phyloP scores from a whole-genome alignment of 2,329 filamentous ascomycete genomes.

The Alternaria hordeiaustralica region DNA sequence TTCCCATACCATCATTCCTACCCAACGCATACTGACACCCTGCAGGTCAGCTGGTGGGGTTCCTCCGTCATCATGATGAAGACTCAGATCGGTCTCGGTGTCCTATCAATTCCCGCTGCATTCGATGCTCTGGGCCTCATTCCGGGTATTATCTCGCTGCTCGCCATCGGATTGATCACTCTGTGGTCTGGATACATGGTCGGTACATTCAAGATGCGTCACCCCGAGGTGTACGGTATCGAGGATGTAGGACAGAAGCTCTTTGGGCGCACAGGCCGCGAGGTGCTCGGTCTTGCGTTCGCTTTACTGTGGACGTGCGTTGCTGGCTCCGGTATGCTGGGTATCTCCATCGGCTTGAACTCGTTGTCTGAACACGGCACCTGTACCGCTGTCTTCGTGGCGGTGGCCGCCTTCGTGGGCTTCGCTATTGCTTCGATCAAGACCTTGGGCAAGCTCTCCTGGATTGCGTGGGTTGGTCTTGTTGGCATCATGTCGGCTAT shows the following conservation, averaged over 20 bases:
- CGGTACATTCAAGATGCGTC: conserved; percentile 61
- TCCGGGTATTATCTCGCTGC: conserved; percentile 56
- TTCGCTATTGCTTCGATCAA: conserved; percentile 55
- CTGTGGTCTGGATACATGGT: conserved; percentile 59
- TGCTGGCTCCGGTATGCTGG: conserved; percentile 72
- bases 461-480: conserved; percentile 35
- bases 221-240: conserved; percentile 64
- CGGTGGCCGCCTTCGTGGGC: conserved; percentile 65
- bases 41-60: conserved; percentile 35
- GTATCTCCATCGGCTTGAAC: conserved; percentile 40
- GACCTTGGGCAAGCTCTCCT: conserved; percentile 30
- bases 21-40: conserved; percentile 1
- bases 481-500: conserved; percentile 29
- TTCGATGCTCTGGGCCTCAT: conserved; percentile 57
- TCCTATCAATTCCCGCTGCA: conserved; percentile 58
- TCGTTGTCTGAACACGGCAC: conserved; percentile 66
- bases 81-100: conserved; percentile 46
- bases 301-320: conserved; percentile 61
- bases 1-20: neutral
- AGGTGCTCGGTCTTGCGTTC: conserved; percentile 50
- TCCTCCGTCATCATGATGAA: conserved; percentile 40
- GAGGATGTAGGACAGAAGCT: conserved; percentile 63
- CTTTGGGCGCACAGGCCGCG: conserved; percentile 60
- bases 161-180: conserved; percentile 52
- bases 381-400: conserved; percentile 69